Evolutionary conservation across 495 filamentous ascomycete species (phyloP).

Genomic region (Hypoxylon fragiforme): DNA sequence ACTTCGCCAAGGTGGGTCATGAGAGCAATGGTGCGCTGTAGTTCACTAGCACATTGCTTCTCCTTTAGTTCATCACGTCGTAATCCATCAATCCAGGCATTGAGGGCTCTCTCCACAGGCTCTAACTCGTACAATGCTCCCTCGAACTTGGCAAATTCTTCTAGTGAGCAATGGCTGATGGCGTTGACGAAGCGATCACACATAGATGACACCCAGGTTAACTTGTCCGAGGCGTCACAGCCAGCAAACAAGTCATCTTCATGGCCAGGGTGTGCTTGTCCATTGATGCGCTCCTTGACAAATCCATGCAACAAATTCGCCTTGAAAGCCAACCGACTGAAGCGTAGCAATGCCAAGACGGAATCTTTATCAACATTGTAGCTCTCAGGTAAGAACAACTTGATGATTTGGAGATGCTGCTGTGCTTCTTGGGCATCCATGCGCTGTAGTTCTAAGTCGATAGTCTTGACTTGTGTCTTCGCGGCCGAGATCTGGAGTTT

Average conservation of each 20-base stretch:
- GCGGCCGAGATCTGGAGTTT: conserved; percentile 85
- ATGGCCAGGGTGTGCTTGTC: conserved; percentile 55
- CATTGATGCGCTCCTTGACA: conserved; percentile 72
- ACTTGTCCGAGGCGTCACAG: conserved; percentile 79
- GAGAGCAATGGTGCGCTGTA: conserved; percentile 81
- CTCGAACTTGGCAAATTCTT: conserved; percentile 75
- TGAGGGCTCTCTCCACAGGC: conserved; percentile 86
- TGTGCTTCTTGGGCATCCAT: conserved; percentile 88
- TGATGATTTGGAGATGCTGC: conserved; percentile 84
- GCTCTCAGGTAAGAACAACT: conserved; percentile 85
- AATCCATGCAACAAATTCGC: conserved; percentile 76
- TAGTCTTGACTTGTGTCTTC: conserved; percentile 90
- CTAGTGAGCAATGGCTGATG: conserved; percentile 72
- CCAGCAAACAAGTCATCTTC: conserved; percentile 77
- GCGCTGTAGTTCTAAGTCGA: conserved; percentile 84
- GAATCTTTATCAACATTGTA: conserved; percentile 80
- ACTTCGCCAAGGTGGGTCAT: conserved; percentile 83
- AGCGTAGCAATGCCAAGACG: conserved; percentile 79
- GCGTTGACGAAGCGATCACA: conserved; percentile 81
- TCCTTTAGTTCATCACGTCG: conserved; percentile 86
- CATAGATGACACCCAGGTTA: conserved; percentile 79
- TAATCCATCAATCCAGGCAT: conserved; percentile 83
- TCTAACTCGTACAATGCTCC: conserved; percentile 85
- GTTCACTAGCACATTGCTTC: conserved; percentile 74
- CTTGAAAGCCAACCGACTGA: conserved; percentile 89